These are phyloP conservation scores for Fragilaria crotonensis DNA, from an alignment of 108 stramenopile species.

Conservation along the genomic window DNA sequence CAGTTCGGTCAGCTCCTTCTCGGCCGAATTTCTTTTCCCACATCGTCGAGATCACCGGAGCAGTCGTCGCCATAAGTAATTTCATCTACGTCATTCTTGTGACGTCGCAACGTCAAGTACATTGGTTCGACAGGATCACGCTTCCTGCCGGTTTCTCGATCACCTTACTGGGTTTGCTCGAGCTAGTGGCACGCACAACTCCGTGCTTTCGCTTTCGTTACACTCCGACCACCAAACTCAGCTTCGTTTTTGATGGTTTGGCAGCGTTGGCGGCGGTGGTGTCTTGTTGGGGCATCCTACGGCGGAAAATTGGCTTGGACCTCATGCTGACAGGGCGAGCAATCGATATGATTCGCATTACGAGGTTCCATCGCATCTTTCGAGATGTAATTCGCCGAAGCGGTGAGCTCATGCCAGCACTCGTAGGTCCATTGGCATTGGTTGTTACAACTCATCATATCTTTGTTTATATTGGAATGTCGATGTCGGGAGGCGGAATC, in stretches of 20 bases:
- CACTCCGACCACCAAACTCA: constrained; percentile 33
- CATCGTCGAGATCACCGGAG: constrained; percentile 29
- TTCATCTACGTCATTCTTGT: constrained; percentile 43
- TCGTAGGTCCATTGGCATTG: constrained; percentile 38
- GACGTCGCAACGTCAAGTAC: constrained; percentile 15
- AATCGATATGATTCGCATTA: constrained; percentile 50
- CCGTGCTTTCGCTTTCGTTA: constrained; percentile 25
- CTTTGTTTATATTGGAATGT: constrained; percentile 41
- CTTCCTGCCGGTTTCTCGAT: constrained; percentile 23
- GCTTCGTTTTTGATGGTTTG: constrained; percentile 40
- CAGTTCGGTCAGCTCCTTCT: constrained; percentile 35
- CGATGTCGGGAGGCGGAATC: constrained; percentile 49
- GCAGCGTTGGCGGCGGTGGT: constrained; percentile 35
- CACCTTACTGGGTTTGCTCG: constrained; percentile 37
- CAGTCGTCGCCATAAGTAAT: constrained; percentile 39
- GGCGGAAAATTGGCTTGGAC: background rate
- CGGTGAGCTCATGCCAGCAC: constrained; percentile 38
- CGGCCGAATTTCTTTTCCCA: constrained; percentile 27
- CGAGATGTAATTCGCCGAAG: constrained; percentile 44
- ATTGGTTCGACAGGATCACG: constrained; percentile 16
- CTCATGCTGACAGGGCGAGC: constrained; percentile 34
- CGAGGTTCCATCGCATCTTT: constrained; percentile 46
- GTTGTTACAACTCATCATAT: constrained; percentile 36
- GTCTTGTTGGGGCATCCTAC: constrained; percentile 22
- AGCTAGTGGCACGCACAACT: constrained; percentile 33